phyloP scores from a whole-genome alignment of 768 basidiomycete genomes.

The Amanita subjunquillea region DNA sequence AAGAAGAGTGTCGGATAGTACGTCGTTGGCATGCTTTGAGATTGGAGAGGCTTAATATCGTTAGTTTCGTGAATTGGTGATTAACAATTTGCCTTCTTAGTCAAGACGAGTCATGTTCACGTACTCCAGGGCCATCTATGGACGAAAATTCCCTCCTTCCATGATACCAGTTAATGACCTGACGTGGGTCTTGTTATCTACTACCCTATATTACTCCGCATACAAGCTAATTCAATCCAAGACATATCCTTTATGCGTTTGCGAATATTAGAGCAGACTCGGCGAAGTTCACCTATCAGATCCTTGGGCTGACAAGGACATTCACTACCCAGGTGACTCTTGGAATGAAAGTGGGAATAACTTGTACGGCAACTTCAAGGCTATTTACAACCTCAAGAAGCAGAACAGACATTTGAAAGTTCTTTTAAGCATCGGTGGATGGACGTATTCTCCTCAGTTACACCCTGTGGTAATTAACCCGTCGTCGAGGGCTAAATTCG shows the following conservation, averaged over 20 bases:
- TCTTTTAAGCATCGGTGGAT: slow-evolving; percentile 88
- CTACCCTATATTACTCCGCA: too few relatives aligned
- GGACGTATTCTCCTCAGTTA: slow-evolving; percentile 87
- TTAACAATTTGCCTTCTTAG: not conserved
- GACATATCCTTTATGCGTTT: slow-evolving; percentile 89
- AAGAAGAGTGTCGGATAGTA: slow-evolving; percentile 81
- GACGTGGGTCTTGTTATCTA: slow-evolving; percentile 45
- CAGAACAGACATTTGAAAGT: slow-evolving; percentile 70
- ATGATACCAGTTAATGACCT: slow-evolving; percentile 75
- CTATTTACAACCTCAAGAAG: slow-evolving; percentile 87
- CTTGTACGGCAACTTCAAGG: slow-evolving; percentile 93
- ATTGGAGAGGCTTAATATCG: not conserved
- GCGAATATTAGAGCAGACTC: slow-evolving; percentile 77
- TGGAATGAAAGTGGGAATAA: slow-evolving; percentile 91
- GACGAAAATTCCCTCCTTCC: slow-evolving; percentile 81
- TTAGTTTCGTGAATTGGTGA: slow-evolving; percentile 73
- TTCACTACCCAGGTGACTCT: slow-evolving; percentile 89
- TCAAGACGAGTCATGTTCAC: slow-evolving; percentile 4
- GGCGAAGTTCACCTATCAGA: slow-evolving; percentile 89
- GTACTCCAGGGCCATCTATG: slow-evolving; percentile 80
- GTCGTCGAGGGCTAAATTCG: slow-evolving; percentile 60
- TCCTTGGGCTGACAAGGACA: slow-evolving; percentile 92
- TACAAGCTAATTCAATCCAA: slow-evolving; percentile 15
- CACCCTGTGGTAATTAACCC: slow-evolving; percentile 70
- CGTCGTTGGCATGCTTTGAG: slow-evolving; percentile 18